Evolutionary conservation across 139 green algal genomes (phyloP).

Genomic region (Chloropicon primus): DNA sequence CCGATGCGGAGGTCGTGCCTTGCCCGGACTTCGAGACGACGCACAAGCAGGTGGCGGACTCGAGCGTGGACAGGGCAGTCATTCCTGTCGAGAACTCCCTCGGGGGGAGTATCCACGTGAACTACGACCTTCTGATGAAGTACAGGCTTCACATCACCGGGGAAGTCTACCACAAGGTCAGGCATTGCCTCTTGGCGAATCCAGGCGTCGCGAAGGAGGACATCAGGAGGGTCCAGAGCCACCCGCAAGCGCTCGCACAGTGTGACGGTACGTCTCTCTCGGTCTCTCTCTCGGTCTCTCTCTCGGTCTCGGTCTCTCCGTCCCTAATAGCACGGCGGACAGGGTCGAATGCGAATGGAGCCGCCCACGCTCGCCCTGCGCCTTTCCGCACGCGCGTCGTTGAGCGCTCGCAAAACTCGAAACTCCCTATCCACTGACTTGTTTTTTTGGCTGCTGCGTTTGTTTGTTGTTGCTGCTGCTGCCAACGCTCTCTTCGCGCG

Average conservation of each 20-base stretch:
- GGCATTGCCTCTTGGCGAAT: slow-evolving; percentile 90
- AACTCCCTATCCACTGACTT: no score
- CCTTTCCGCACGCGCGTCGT: no score
- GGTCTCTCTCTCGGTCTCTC: not conserved
- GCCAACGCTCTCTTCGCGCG: no score
- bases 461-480: no score
- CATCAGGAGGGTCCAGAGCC: slow-evolving; percentile 69
- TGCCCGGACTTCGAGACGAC: slow-evolving; percentile 92
- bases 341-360: no score
- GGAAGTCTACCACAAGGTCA: slow-evolving; percentile 49
- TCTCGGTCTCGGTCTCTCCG: not conserved
- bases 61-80: slow-evolving; percentile 51
- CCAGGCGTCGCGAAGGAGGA: slow-evolving; percentile 60
- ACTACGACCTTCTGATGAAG: slow-evolving; percentile 80
- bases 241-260: slow-evolving; percentile 79
- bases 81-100: slow-evolving; percentile 72
- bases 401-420: no score
- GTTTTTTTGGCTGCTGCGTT: no score
- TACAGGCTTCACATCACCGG: slow-evolving; percentile 8
- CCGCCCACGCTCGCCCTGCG: no score
- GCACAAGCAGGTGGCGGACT: slow-evolving; percentile 64
- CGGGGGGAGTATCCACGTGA: slow-evolving; percentile 65
- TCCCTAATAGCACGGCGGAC: not conserved
- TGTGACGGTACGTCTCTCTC: slow-evolving; percentile 27
- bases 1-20: slow-evolving; percentile 58